These are phyloP conservation scores for Candolleomyces aberdarensis DNA, from an alignment of 768 basidiomycete genomes.

Conservation along the genomic window DNA sequence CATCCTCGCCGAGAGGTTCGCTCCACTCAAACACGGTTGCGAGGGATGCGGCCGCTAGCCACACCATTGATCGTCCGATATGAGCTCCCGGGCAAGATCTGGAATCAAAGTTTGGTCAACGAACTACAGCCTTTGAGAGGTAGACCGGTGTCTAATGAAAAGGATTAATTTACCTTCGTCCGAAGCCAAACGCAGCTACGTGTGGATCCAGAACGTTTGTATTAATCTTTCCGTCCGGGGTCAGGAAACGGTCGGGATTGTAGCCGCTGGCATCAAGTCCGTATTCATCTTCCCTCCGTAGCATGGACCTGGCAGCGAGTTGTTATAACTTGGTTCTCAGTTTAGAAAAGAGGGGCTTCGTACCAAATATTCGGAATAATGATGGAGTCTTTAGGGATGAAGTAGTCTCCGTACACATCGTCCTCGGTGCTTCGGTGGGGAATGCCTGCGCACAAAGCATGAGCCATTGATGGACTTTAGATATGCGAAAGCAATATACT, in stretches of 20 bases:
- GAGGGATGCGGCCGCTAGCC: constrained; percentile 6
- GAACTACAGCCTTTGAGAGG: background rate
- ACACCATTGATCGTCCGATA: background rate
- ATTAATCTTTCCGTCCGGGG: constrained; percentile 13
- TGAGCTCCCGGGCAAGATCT: constrained; percentile 6
- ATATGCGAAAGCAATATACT: background rate
- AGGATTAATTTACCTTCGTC: constrained; percentile 16
- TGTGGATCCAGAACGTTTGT: constrained; percentile 14
- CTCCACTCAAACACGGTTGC: constrained; percentile 6
- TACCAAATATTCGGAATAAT: background rate
- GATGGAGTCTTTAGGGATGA: background rate
- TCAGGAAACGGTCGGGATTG: constrained; percentile 35
- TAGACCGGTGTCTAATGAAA: background rate
- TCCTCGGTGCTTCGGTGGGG: background rate
- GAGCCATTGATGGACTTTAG: too few relatives aligned
- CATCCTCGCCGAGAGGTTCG: constrained; percentile 1
- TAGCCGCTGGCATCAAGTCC: constrained; percentile 30
- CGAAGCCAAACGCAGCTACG: constrained; percentile 24
- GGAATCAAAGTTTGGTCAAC: background rate
- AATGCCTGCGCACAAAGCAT: background rate
- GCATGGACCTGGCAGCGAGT: constrained; percentile 31
- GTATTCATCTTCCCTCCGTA: constrained; percentile 33
- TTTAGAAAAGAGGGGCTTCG: background rate
- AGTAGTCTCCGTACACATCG: constrained; percentile 1
- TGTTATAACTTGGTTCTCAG: too few relatives aligned